Evolutionary conservation across 1,284 basidiomycete species (phyloP).

Genomic region (Rhodotorula sp.): DNA sequence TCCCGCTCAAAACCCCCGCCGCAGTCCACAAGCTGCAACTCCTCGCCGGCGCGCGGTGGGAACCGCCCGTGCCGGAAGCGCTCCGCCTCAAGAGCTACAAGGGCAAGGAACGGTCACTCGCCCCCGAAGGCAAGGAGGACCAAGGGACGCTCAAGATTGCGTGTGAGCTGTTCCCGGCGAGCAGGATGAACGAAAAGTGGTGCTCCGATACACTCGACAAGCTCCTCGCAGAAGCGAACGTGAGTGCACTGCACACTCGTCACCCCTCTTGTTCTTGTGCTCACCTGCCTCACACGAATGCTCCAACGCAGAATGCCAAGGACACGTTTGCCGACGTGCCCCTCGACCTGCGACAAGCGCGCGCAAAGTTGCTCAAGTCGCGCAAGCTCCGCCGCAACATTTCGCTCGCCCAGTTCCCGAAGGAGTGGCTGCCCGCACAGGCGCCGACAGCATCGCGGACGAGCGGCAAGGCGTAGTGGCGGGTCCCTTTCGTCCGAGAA

Average conservation of each 20-base stretch:
- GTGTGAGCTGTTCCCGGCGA: constrained; percentile 48
- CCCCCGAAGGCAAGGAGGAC: constrained; percentile 17
- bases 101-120: constrained; percentile 1
- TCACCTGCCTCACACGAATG: too few species aligned
- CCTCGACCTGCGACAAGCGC: constrained; percentile 46
- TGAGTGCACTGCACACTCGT: constrained; percentile 26
- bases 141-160: constrained; percentile 46
- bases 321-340: constrained; percentile 47
- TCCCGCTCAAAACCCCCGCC: constrained; percentile 36
- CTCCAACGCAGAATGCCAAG: constrained; percentile 27
- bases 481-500: background rate
- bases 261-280: too few species aligned
- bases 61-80: constrained; percentile 4
- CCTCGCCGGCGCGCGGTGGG: constrained; percentile 47
- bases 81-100: background rate
- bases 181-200: constrained; percentile 52
- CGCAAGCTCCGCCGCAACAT: constrained; percentile 40
- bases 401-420: constrained; percentile 47
- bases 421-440: constrained; percentile 46
- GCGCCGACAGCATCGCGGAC: background rate
- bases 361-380: constrained; percentile 41
- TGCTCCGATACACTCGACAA: constrained; percentile 51
- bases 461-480: background rate
- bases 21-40: constrained; percentile 50
- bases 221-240: constrained; percentile 48